Evolutionary conservation across 257 asterid species (phyloP).

Genomic region (Solanum acaule): DNA sequence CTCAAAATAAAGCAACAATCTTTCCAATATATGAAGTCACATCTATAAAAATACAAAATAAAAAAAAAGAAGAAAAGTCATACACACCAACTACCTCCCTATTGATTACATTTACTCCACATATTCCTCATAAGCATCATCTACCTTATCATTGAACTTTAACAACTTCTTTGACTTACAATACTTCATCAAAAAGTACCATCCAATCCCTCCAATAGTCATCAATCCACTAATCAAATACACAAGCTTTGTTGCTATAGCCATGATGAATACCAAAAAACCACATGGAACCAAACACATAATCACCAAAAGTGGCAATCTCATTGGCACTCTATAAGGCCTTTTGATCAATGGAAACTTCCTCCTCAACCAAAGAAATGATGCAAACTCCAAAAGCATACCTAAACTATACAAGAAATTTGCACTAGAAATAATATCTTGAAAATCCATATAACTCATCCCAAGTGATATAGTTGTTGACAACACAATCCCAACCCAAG

Average conservation of each 20-base stretch:
- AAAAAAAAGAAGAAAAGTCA: background rate
- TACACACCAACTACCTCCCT: background rate
- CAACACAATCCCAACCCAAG: constrained; percentile 55
- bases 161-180: constrained; percentile 36
- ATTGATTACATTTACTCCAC: background rate
- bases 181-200: constrained; percentile 46
- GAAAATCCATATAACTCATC: constrained; percentile 27
- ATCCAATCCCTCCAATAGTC: constrained; percentile 37
- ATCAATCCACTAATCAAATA: constrained; percentile 38
- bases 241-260: constrained; percentile 41
- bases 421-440: constrained; percentile 33
- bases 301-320: constrained; percentile 27
- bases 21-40: background rate
- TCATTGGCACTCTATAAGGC: constrained; percentile 49
- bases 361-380: constrained; percentile 42
- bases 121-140: background rate
- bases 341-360: constrained; percentile 19
- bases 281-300: constrained; percentile 57
- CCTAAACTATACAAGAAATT: constrained; percentile 60
- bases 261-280: constrained; percentile 47
- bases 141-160: background rate
- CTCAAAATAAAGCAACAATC: background rate
- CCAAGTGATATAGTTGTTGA: constrained; percentile 33
- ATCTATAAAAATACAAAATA: background rate
- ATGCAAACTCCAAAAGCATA: constrained; percentile 54